Evolutionary conservation across 768 basidiomycete species (phyloP).

Genomic region (Tephrocybe rancida): DNA sequence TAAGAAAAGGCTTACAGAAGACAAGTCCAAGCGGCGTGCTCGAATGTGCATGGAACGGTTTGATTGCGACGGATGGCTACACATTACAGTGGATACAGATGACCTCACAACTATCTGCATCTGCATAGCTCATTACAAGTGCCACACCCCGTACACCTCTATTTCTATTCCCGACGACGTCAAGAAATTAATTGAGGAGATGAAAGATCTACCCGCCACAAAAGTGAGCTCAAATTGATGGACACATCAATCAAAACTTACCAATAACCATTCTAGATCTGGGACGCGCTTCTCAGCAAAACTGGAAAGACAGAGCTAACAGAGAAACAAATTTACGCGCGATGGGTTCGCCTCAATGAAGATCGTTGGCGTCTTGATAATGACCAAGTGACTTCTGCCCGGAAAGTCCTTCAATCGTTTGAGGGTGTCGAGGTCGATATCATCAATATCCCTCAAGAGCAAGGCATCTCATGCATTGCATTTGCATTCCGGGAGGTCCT

Average conservation of each 20-base stretch:
- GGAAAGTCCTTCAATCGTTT: not conserved
- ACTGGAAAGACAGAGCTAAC: conserved; percentile 2
- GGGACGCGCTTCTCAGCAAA: conserved; percentile 1
- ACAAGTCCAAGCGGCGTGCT: conserved; percentile 10
- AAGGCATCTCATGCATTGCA: conserved; percentile 4
- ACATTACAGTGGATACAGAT: conserved; percentile 8
- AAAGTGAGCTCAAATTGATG: not conserved
- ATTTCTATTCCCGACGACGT: conserved; percentile 5
- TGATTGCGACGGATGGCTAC: conserved; percentile 12
- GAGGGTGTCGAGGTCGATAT: not conserved
- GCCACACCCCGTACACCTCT: conserved; percentile 5
- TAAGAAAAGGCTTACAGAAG: not conserved
- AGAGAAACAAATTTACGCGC: conserved; percentile 5
- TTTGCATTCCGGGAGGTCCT: conserved; percentile 3
- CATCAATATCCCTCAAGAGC: conserved; percentile 1
- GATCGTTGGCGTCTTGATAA: not conserved
- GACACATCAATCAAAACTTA: not conserved
- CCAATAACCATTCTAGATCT: not conserved
- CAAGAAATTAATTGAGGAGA: not conserved
- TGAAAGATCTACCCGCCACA: conserved; percentile 4
- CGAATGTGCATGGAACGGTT: conserved; percentile 16
- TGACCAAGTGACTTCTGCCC: conserved; percentile 1
- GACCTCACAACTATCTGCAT: not conserved
- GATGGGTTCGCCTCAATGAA: conserved; percentile 2
- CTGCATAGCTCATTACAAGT: conserved; percentile 3